These are phyloP conservation scores for Truncatella angustata DNA, from an alignment of 2,329 filamentous ascomycete genomes.

Conservation along the genomic window DNA sequence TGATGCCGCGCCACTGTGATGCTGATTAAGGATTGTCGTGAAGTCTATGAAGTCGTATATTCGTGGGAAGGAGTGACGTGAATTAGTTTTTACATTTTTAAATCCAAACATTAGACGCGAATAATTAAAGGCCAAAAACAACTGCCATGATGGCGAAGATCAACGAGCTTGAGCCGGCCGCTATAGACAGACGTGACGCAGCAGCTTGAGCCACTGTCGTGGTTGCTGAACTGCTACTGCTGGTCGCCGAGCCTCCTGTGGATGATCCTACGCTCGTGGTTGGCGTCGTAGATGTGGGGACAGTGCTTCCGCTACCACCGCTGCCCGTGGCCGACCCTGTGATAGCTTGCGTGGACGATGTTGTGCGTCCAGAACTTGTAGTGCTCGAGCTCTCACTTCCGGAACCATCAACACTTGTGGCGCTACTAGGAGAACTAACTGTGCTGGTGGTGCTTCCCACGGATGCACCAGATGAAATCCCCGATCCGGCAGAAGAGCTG, in stretches of 20 bases:
- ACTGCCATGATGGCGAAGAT: conserved; percentile 23
- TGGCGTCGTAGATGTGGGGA: conserved; percentile 9
- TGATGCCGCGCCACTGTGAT: not conserved
- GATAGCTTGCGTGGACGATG: not conserved
- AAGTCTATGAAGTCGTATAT: conserved; percentile 11
- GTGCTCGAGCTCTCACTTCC: too few species aligned
- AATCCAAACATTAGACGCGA: conserved; percentile 16
- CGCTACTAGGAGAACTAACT: too few species aligned
- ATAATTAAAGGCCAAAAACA: conserved; percentile 22
- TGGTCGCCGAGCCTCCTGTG: not conserved
- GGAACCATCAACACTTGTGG: too few species aligned
- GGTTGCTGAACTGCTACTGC: conserved; percentile 10
- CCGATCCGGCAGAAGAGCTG: not conserved
- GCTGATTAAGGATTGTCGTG: conserved; percentile 12
- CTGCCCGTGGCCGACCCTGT: conserved; percentile 4
- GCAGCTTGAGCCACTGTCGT: conserved; percentile 14
- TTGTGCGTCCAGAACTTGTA: not conserved
- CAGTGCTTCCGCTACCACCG: not conserved
- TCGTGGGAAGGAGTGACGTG: conserved; percentile 7
- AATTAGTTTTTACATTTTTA: conserved; percentile 4
- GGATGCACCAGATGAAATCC: not conserved
- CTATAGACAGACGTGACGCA: not conserved
- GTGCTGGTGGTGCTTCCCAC: not conserved
- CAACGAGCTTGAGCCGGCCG: conserved; percentile 12
- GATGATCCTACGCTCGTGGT: not conserved